Percentiles rank a stretch among this genome's conserved stretches.
Conservation (phyloP, 2,329 filamentous ascomycete species). For the Diplodia sapinea region DNA sequence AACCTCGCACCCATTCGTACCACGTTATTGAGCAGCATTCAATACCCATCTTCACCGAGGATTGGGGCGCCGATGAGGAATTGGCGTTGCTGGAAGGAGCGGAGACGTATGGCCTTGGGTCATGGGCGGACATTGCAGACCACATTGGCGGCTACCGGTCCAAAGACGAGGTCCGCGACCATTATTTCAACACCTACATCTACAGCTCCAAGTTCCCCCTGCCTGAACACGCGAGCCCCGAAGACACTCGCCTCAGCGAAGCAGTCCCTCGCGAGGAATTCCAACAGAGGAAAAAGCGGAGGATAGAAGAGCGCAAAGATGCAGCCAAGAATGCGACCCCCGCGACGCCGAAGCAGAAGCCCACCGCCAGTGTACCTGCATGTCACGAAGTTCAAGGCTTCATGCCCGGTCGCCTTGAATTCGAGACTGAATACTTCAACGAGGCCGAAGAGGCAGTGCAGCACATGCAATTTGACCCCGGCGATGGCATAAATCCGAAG, state of each 20-base stretch:
- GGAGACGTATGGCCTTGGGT: conserved; percentile 94
- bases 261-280: conserved; percentile 89
- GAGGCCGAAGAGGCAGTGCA: conserved; percentile 98
- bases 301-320: conserved; percentile 91
- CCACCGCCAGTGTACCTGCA: conserved; percentile 90
- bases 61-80: conserved; percentile 98
- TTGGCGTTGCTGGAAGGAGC: conserved; percentile 90
- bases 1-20: conserved; percentile 84
- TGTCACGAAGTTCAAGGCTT: conserved; percentile 99
- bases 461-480: conserved; percentile 97
- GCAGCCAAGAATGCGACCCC: conserved; percentile 82
- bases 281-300: conserved; percentile 86
- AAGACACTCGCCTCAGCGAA: conserved; percentile 78
- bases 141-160: conserved; percentile 94
- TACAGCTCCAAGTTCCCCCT: conserved; percentile 84
- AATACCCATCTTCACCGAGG: conserved; percentile 90
- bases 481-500: conserved; percentile 83
- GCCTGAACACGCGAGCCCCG: conserved; percentile 81
- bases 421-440: conserved; percentile 97
- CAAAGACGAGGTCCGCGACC: conserved; percentile 94
- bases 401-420: conserved; percentile 96
- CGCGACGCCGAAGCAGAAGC: conserved; percentile 89
- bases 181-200: conserved; percentile 89
- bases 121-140: conserved; percentile 97
- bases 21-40: conserved; percentile 98